A percentile compares a stretch with the other conserved stretches of the same genome.
phyloP scores from a whole-genome alignment of 176 grass and related monocot genomes.

The Carex myosuroides region DNA sequence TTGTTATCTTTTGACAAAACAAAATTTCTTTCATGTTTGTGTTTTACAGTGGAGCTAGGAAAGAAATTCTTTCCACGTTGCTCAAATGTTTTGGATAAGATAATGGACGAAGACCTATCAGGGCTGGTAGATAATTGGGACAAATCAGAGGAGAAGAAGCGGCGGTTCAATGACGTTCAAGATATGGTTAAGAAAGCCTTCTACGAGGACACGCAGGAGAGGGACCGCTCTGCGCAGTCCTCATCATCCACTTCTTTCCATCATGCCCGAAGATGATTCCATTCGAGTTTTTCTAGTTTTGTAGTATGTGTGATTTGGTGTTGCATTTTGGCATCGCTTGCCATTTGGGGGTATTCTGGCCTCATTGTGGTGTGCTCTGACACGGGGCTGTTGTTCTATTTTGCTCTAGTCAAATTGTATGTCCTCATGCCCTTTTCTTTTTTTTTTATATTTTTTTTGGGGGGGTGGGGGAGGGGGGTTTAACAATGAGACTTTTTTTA shows the following conservation, averaged over 20 bases:
- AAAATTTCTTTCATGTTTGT: conserved; percentile 13
- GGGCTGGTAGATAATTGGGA: conserved; percentile 32
- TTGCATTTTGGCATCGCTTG: not conserved
- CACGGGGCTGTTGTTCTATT: not conserved
- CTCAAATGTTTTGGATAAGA: conserved; percentile 44
- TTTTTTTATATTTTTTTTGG: not conserved
- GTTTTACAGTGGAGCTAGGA: conserved; percentile 60
- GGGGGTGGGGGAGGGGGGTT: not conserved
- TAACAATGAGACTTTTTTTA: not conserved
- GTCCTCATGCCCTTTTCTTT: not conserved
- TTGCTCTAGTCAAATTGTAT: not conserved
- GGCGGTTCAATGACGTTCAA: conserved; percentile 54
- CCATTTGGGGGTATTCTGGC: not conserved
- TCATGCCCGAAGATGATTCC: conserved; percentile 25
- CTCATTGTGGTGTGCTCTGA: not conserved
- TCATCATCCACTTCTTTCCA: conserved; percentile 34
- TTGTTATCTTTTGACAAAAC: not conserved
- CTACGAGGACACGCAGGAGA: conserved; percentile 64
- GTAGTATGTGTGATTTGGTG: not conserved
- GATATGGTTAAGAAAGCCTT: conserved; percentile 54
- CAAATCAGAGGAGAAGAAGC: conserved; percentile 35
- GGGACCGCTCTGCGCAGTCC: conserved; percentile 22
- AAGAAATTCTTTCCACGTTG: conserved; percentile 75
- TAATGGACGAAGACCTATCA: conserved; percentile 55
- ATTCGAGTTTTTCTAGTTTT: not conserved